phyloP scores from a whole-genome alignment of 306 rosid genomes.

The Trifolium subterraneum region DNA sequence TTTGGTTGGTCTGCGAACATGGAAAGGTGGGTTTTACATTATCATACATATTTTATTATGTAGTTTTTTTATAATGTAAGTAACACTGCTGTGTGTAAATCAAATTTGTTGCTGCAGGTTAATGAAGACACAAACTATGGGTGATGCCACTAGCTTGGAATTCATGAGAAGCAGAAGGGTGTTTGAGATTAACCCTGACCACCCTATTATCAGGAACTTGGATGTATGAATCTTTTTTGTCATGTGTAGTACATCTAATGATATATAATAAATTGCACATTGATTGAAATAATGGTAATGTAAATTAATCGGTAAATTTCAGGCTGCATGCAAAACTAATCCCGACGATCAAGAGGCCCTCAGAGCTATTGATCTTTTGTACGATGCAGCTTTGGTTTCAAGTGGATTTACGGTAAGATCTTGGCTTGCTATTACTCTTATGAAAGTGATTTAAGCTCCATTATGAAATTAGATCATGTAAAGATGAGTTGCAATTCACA shows the following conservation, averaged over 20 bases:
- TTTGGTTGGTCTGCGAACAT: constrained; percentile 99
- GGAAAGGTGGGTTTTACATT: constrained; percentile 71
- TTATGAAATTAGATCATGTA: constrained; percentile 6
- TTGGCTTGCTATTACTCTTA: constrained; percentile 9
- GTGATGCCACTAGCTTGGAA: constrained; percentile 88
- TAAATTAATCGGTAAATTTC: constrained; percentile 37
- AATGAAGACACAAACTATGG: constrained; percentile 90
- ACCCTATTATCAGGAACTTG: constrained; percentile 79
- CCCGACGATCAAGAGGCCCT: constrained; percentile 84
- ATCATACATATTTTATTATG: constrained; percentile 3
- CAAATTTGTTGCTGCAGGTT: constrained; percentile 55
- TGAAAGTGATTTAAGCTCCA: not conserved
- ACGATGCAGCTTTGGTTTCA: constrained; percentile 94
- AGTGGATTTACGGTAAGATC: constrained; percentile 86
- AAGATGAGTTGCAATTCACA: constrained; percentile 11
- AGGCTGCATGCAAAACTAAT: constrained; percentile 79
- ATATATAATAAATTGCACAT: not conserved
- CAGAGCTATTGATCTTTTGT: constrained; percentile 90
- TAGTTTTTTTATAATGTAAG: constrained; percentile 16
- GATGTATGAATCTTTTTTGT: constrained; percentile 59
- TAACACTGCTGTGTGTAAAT: constrained; percentile 20
- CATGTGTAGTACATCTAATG: not conserved
- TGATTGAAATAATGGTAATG: constrained; percentile 25
- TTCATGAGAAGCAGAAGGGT: constrained; percentile 98
- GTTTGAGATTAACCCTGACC: constrained; percentile 92